Conservation (phyloP, 139 green algal genomes). For the Haematococcus lacustris region DNA sequence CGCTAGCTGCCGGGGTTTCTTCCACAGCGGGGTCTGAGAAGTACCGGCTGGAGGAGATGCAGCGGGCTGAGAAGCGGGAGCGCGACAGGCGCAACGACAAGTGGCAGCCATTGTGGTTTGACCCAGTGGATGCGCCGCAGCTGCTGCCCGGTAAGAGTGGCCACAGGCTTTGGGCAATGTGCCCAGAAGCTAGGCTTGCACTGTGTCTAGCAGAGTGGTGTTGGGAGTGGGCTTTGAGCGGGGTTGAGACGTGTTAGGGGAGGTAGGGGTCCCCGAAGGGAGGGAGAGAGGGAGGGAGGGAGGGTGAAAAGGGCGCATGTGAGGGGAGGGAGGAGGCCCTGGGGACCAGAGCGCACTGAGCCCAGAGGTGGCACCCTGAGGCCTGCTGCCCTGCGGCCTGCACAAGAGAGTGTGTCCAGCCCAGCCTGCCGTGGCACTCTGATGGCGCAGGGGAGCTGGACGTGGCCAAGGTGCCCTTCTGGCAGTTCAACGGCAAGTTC, state of each 20-base stretch:
- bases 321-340: too few relatives aligned
- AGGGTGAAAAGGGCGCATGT: background rate
- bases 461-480: conserved; percentile 30
- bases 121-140: conserved; percentile 13
- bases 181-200: too few relatives aligned
- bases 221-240: too few relatives aligned
- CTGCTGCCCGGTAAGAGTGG: conserved; percentile 7
- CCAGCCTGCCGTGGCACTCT: too few relatives aligned
- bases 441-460: conserved; percentile 26
- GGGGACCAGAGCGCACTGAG: too few relatives aligned
- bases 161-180: too few relatives aligned
- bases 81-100: conserved; percentile 41
- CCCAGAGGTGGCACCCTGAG: too few relatives aligned
- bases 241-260: background rate
- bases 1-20: conserved; percentile 48
- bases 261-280: background rate
- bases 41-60: conserved; percentile 69
- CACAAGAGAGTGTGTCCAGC: background rate
- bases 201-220: too few relatives aligned
- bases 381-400: background rate
- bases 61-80: conserved; percentile 62
- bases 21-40: conserved; percentile 58
- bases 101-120: conserved; percentile 76
- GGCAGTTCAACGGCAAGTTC: conserved; percentile 28
- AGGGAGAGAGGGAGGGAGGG: background rate